These are phyloP conservation scores for Saccharomycopsis amapae DNA, from an alignment of 805 yeast species.

Conservation along the genomic window DNA sequence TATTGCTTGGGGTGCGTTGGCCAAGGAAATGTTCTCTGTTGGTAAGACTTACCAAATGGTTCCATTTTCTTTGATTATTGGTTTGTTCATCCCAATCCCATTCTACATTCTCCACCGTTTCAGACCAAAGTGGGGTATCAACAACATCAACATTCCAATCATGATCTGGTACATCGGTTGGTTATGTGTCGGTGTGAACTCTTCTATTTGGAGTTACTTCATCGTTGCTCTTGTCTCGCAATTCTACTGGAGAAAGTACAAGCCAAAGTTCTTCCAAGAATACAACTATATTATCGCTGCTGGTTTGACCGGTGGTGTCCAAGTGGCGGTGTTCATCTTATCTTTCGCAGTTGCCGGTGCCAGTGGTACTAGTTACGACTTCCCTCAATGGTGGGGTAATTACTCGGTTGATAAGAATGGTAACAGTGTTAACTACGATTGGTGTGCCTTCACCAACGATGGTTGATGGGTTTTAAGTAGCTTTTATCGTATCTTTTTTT, in stretches of 20 bases:
- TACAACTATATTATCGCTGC: constrained; percentile 45
- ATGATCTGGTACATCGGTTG: constrained; percentile 30
- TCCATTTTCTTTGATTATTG: constrained; percentile 27
- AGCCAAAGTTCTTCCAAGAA: constrained; percentile 30
- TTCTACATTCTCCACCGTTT: constrained; percentile 27
- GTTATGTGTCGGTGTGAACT: constrained; percentile 29
- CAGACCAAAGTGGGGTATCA: constrained; percentile 28
- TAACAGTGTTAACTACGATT: constrained; percentile 18
- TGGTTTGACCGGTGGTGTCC: constrained; percentile 42
- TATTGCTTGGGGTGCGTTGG: constrained; percentile 32
- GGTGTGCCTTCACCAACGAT: constrained; percentile 13
- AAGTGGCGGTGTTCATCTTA: constrained; percentile 29
- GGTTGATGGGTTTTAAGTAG: constrained; percentile 4
- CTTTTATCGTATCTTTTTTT: no score
- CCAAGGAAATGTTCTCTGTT: constrained; percentile 28
- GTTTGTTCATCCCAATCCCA: constrained; percentile 28
- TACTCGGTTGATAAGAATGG: constrained; percentile 8
- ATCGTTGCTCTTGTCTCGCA: constrained; percentile 26
- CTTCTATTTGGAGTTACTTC: constrained; percentile 28
- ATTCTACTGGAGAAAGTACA: constrained; percentile 26
- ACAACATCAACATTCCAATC: constrained; percentile 26
- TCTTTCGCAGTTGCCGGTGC: constrained; percentile 31
- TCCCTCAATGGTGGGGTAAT: constrained; percentile 33
- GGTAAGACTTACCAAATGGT: constrained; percentile 29
- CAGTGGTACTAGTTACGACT: constrained; percentile 27